A percentile compares a stretch with the other conserved stretches of the same genome.
phyloP scores from a whole-genome alignment of 441 rosid species.

The Erysimum cheiri region DNA sequence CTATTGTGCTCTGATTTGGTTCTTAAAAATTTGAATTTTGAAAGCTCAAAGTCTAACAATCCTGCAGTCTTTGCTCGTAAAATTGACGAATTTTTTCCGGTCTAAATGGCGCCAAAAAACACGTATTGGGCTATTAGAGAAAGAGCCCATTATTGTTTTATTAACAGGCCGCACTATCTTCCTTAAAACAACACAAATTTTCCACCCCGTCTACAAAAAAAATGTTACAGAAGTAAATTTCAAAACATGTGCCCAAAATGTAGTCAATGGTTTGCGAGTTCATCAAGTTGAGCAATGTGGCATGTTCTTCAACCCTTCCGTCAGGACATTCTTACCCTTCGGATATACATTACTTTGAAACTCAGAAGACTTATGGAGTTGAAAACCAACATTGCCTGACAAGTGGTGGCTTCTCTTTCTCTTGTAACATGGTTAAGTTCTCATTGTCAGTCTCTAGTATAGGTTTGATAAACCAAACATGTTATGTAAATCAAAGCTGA shows the following conservation, averaged over 20 bases:
- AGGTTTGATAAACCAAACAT: neutral
- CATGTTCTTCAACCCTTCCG: neutral
- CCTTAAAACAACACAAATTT: no score
- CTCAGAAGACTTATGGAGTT: neutral
- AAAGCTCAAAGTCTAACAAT: neutral
- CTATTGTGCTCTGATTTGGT: neutral
- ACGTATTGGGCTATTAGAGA: neutral
- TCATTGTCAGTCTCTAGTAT: neutral
- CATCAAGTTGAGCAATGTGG: no score
- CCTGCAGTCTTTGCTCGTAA: neutral
- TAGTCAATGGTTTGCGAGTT: neutral
- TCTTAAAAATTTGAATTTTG: conserved; percentile 10
- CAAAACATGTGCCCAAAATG: neutral
- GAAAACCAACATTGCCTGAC: neutral
- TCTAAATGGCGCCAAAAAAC: conserved; percentile 4
- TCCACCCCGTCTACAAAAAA: no score
- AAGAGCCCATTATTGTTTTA: conserved; percentile 7
- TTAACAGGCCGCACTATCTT: neutral
- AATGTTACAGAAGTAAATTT: no score
- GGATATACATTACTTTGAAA: neutral
- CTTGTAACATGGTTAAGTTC: neutral
- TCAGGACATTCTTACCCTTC: neutral
- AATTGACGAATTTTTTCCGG: neutral
- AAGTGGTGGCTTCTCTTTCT: no score
- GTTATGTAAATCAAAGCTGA: neutral